A percentile compares a stretch with the other conserved stretches of the same genome.
phyloP scores from a whole-genome alignment of 2,329 filamentous ascomycete genomes.

The Emmonsiellopsis sp. region DNA sequence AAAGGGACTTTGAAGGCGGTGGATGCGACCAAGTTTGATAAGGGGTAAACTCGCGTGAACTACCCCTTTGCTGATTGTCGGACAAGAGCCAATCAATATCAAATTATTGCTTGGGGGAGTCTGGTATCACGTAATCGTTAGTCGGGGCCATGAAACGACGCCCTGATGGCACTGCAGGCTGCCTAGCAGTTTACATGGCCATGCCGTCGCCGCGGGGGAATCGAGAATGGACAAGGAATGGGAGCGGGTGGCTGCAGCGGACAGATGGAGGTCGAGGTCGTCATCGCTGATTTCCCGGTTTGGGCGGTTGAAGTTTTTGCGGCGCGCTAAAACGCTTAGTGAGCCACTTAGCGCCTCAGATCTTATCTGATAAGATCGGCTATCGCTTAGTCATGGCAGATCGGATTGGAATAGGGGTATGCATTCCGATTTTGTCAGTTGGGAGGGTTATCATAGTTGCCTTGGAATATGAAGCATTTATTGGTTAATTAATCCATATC shows the following conservation, averaged over 20 bases:
- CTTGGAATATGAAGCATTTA: too few species aligned
- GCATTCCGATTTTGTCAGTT: too few species aligned
- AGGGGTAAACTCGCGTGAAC: background rate
- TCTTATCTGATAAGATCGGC: conserved; percentile 1
- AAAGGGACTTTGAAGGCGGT: too few species aligned
- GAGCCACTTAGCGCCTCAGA: background rate
- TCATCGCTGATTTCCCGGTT: background rate
- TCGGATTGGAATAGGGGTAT: too few species aligned
- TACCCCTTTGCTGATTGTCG: background rate
- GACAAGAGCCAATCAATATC: background rate
- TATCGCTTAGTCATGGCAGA: too few species aligned
- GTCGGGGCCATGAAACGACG: background rate
- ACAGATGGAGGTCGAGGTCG: background rate
- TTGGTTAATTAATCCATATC: too few species aligned
- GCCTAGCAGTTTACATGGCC: background rate
- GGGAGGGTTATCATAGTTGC: too few species aligned
- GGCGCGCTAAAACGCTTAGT: background rate
- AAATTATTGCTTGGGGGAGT: background rate
- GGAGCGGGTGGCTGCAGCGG: background rate
- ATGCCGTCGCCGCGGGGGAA: background rate
- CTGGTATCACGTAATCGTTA: background rate
- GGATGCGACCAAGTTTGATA: background rate
- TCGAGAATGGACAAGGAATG: background rate
- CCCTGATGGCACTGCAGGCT: background rate
- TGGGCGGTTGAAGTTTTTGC: background rate